Percentiles rank a stretch among this genome's conserved stretches.
Conservation (phyloP, 106 monocot genomes). For the Allium sativum region DNA sequence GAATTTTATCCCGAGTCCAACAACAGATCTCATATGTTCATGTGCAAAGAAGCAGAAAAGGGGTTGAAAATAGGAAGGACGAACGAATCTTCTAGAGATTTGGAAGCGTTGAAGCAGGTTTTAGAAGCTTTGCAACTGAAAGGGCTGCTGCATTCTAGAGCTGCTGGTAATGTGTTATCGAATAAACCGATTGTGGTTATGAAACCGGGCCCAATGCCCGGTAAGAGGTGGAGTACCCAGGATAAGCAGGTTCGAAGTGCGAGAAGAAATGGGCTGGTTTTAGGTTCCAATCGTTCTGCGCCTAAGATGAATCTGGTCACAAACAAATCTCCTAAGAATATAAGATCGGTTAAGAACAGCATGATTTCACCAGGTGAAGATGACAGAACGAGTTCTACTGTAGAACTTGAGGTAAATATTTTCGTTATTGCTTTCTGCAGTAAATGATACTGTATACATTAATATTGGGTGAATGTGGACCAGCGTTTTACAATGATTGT, state of each 20-base stretch:
- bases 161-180: slow-evolving; percentile 11
- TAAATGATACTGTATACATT: too few species aligned
- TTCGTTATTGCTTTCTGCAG: too few species aligned
- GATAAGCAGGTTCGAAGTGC: slow-evolving; percentile 10
- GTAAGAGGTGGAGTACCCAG: background rate
- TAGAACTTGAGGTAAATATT: slow-evolving; percentile 50
- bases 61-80: slow-evolving; percentile 52
- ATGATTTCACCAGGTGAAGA: slow-evolving; percentile 21
- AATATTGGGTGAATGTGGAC: too few species aligned
- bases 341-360: slow-evolving; percentile 9
- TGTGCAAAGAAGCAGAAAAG: slow-evolving; percentile 75
- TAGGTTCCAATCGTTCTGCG: slow-evolving; percentile 21
- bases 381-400: slow-evolving; percentile 30
- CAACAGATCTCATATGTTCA: slow-evolving; percentile 12
- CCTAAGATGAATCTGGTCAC: slow-evolving; percentile 16
- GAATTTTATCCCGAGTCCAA: slow-evolving; percentile 75
- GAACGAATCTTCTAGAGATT: slow-evolving; percentile 58
- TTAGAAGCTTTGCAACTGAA: slow-evolving; percentile 77
- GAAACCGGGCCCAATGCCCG: slow-evolving; percentile 24
- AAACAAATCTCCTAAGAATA: slow-evolving; percentile 21
- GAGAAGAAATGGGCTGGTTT: slow-evolving; percentile 25
- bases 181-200: slow-evolving; percentile 60
- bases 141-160: slow-evolving; percentile 50
- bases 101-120: slow-evolving; percentile 76
- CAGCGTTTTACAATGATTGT: too few species aligned